Evolutionary conservation across 805 yeast genomes (phyloP).

Genomic region (Blastobotrys peoriensis): DNA sequence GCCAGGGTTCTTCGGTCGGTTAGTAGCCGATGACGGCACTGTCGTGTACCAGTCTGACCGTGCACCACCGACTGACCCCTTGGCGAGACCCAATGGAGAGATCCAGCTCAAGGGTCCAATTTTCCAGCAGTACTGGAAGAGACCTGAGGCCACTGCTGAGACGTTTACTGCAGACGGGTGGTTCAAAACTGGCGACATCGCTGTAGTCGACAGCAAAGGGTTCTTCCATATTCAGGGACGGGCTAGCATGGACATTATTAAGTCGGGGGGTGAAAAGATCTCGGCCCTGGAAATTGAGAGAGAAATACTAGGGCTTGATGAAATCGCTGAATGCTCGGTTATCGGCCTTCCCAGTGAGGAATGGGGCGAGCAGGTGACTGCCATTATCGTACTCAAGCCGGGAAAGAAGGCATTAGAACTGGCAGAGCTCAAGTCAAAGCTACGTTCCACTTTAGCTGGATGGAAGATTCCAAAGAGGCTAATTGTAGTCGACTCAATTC

Average conservation of each 20-base stretch:
- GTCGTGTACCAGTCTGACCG: slow-evolving; percentile 17
- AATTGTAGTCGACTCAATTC: slow-evolving; percentile 26
- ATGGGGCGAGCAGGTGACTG: slow-evolving; percentile 33
- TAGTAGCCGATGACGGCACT: slow-evolving; percentile 22
- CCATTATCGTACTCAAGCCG: slow-evolving; percentile 23
- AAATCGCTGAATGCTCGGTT: slow-evolving; percentile 27
- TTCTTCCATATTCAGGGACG: slow-evolving; percentile 40
- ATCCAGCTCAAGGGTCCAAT: slow-evolving; percentile 49
- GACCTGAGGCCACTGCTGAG: slow-evolving; percentile 42
- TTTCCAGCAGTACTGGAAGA: slow-evolving; percentile 44
- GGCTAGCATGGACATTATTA: slow-evolving; percentile 33
- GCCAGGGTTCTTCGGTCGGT: slow-evolving; percentile 27
- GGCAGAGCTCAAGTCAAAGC: slow-evolving; percentile 21
- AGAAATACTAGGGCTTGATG: slow-evolving; percentile 26
- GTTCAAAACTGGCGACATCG: slow-evolving; percentile 58
- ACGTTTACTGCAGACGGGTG: slow-evolving; percentile 43
- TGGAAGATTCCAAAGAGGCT: slow-evolving; percentile 29
- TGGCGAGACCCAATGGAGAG: slow-evolving; percentile 47
- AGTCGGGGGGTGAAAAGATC: slow-evolving; percentile 31
- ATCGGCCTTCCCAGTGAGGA: slow-evolving; percentile 28
- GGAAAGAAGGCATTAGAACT: slow-evolving; percentile 14
- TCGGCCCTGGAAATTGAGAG: slow-evolving; percentile 32
- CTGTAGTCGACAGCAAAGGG: slow-evolving; percentile 39
- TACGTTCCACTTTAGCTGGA: slow-evolving; percentile 23
- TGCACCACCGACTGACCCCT: slow-evolving; percentile 11